These are phyloP conservation scores for Penicillium silybi DNA, from an alignment of 495 filamentous ascomycete genomes.

Conservation along the genomic window DNA sequence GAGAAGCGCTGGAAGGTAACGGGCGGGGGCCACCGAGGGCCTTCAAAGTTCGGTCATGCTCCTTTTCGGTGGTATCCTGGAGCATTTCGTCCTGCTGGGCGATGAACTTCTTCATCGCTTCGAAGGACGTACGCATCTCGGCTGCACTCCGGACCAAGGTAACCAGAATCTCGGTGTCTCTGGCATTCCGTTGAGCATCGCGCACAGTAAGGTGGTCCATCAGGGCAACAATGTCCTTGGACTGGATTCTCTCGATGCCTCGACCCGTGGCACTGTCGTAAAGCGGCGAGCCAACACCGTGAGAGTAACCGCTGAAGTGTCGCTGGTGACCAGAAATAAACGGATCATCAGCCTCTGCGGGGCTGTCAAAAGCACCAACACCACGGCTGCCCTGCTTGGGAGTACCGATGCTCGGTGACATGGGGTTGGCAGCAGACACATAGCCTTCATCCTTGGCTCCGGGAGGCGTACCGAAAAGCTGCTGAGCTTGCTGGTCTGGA, in stretches of 20 bases:
- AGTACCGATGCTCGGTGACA: conserved; percentile 52
- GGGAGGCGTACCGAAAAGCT: conserved; percentile 41
- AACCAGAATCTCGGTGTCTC: conserved; percentile 94
- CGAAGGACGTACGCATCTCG: conserved; percentile 96
- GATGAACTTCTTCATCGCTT: conserved; percentile 92
- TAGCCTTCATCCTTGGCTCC: conserved; percentile 80
- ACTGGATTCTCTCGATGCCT: conserved; percentile 90
- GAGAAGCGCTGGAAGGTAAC: conserved; percentile 52
- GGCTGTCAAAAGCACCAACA: conserved; percentile 55
- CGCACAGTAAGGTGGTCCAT: conserved; percentile 99
- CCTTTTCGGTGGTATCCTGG: conserved; percentile 76
- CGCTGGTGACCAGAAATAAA: conserved; percentile 58
- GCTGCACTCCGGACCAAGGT: conserved; percentile 91
- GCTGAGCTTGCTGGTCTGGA: conserved; percentile 28
- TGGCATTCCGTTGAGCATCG: conserved; percentile 92
- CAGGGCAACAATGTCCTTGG: conserved; percentile 92
- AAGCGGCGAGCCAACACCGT: conserved; percentile 69
- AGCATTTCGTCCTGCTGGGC: conserved; percentile 80
- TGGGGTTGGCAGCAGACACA: conserved; percentile 74
- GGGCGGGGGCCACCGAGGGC: conserved; percentile 86
- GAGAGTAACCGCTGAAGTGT: conserved; percentile 84
- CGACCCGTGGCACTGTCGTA: conserved; percentile 88
- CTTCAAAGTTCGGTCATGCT: conserved; percentile 79
- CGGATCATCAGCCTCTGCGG: conserved; percentile 57
- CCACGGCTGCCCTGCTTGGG: conserved; percentile 61